Evolutionary conservation across 345 rosid species (phyloP).

Genomic region (Triadica sebifera): DNA sequence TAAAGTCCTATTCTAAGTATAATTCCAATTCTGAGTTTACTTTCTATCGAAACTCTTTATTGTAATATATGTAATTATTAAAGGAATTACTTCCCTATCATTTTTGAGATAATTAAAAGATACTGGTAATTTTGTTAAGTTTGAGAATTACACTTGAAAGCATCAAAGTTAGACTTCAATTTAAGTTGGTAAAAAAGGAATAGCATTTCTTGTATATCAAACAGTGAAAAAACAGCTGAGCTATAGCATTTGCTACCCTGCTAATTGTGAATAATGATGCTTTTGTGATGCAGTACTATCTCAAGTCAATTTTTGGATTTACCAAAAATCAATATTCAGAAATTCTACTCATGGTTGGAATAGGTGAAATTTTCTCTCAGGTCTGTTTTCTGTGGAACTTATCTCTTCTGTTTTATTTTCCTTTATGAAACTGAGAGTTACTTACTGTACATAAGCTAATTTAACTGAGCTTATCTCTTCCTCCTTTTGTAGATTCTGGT

Average conservation of each 20-base stretch:
- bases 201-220: too few species aligned
- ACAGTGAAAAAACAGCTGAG: too few species aligned
- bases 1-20: too few species aligned
- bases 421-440: not conserved
- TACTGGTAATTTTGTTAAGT: not conserved
- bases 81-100: too few species aligned
- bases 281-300: constrained; percentile 32
- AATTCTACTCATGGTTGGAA: constrained; percentile 46
- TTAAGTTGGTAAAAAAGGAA: too few species aligned
- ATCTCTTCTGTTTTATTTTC: not conserved
- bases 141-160: too few species aligned
- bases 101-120: not conserved
- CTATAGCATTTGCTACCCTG: not conserved
- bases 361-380: constrained; percentile 54
- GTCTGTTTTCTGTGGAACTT: constrained; percentile 12
- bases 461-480: too few species aligned
- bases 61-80: too few species aligned
- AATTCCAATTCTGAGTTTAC: too few species aligned
- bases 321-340: constrained; percentile 51
- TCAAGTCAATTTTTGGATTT: constrained; percentile 49
- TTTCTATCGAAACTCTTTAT: too few species aligned
- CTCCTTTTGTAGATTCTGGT: constrained; percentile 33
- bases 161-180: too few species aligned
- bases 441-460: too few species aligned
- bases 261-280: not conserved